Evolutionary conservation across 192 early-diverging fungal species (phyloP), one percentile per base, ranked within the genome.

Genomic region (Umbelopsis sp.): DNA sequence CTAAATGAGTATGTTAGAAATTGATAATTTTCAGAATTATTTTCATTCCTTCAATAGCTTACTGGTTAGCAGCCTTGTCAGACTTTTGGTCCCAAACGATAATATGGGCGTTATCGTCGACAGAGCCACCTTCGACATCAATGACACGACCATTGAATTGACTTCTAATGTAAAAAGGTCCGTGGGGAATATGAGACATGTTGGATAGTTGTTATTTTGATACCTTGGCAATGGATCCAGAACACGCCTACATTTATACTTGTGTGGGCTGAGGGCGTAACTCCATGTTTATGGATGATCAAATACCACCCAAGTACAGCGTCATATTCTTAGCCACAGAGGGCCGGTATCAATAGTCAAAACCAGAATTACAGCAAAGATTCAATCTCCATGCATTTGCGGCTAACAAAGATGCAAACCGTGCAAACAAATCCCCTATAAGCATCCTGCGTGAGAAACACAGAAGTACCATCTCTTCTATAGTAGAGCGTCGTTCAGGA

Each of bases 71-170:
- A 20, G 37, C 33, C 20, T 73, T 52, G 3, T 11, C 22, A 15
- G 22, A 21, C 64, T 73, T 73, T 20, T 73, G 49, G 1, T 51
- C 27, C 66, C 66, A 73, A 41, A 73, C 71, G 47, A 49, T 46
- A 41, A 73, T 73, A 22, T 58, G 37, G 44, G 71, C 71, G 22
- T 66, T 66, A 22, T 73, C 71, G 22, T 73, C 67, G 22, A 35
- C 44, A 20, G 71, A 73, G 22, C 18, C 71, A n/a, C 50, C 49
- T 4, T 67, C 51, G 25, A 73, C 71, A 30, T 73, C 71, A 46
- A 73, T 27, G 52, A 73, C 71, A 51, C 51, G 51, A 8, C 71
- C 71, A 18, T 73, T 73, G n/a, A 73, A 46, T 66, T 73, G 51
- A 10, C 51, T 52, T 21, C 22, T 12, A 52, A 52, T 52, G 25